Evolutionary conservation across 805 yeast genomes (phyloP).

Genomic region (Monosporozyma servazzii): DNA sequence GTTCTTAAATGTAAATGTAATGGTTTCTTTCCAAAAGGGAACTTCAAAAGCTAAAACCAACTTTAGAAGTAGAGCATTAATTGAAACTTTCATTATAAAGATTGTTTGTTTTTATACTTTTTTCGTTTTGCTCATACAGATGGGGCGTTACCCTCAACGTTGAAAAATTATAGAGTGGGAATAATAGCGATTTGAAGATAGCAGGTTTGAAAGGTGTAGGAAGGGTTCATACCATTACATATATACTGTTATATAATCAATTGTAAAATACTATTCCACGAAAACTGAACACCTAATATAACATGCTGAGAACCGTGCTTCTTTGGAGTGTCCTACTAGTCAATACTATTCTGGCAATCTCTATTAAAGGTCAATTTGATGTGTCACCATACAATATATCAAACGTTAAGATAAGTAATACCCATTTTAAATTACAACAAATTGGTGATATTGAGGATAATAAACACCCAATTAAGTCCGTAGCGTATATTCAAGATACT

Average conservation of each 20-base stretch:
- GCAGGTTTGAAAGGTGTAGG: background rate
- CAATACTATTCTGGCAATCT: conserved; percentile 10
- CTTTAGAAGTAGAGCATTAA: background rate
- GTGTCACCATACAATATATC: conserved; percentile 13
- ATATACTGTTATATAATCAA: too few relatives aligned
- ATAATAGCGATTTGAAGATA: background rate
- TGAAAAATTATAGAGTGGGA: background rate
- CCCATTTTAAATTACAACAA: conserved; percentile 21
- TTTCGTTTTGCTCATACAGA: background rate
- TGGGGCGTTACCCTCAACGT: background rate
- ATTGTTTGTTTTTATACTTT: background rate
- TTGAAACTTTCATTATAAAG: background rate
- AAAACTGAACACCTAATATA: background rate
- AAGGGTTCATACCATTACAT: background rate
- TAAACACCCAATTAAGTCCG: conserved; percentile 9
- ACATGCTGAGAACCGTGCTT: background rate
- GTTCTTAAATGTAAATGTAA: conserved; percentile 28
- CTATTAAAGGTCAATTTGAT: conserved; percentile 24
- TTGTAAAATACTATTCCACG: too few relatives aligned
- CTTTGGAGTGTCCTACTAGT: background rate
- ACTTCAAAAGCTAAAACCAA: background rate
- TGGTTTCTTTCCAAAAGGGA: conserved; percentile 11
- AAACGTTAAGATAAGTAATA: conserved; percentile 15
- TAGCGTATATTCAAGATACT: conserved; percentile 9
- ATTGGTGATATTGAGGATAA: conserved; percentile 14